Conservation (phyloP, 148 eudicot species). For the Limonium bicolor region DNA sequence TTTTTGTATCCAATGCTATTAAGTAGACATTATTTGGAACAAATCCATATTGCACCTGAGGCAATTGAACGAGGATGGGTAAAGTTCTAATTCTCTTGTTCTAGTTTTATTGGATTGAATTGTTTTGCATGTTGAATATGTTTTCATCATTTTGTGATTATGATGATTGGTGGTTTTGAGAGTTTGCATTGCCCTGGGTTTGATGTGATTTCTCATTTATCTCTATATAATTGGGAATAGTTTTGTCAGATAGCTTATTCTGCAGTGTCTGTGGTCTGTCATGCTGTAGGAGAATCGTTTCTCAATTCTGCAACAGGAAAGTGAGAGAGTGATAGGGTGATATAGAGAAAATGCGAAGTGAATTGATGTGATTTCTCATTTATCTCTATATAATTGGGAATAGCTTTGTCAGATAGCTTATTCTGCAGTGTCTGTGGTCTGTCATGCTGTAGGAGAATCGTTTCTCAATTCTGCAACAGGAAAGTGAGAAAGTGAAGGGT, state of each 20-base stretch:
- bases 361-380: background rate
- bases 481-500: constrained; percentile 57
- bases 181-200: too few species aligned
- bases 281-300: constrained; percentile 66
- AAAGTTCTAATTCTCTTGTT: too few species aligned
- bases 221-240: background rate
- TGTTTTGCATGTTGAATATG: too few species aligned
- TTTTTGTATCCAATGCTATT: background rate
- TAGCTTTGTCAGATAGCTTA: background rate
- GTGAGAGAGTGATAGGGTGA: constrained; percentile 41
- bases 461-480: constrained; percentile 62
- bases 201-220: background rate
- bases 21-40: background rate
- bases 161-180: too few species aligned
- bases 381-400: background rate
- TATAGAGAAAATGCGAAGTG: background rate
- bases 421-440: background rate
- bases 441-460: constrained; percentile 53
- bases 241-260: background rate
- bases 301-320: constrained; percentile 64
- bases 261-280: background rate
- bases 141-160: too few species aligned
- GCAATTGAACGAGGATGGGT: too few species aligned
- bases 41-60: too few species aligned
- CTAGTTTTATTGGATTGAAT: too few species aligned